Percentiles rank a stretch among this genome's conserved stretches.
phyloP scores from a whole-genome alignment of 148 eudicot species.

The Diospyros kaki region DNA sequence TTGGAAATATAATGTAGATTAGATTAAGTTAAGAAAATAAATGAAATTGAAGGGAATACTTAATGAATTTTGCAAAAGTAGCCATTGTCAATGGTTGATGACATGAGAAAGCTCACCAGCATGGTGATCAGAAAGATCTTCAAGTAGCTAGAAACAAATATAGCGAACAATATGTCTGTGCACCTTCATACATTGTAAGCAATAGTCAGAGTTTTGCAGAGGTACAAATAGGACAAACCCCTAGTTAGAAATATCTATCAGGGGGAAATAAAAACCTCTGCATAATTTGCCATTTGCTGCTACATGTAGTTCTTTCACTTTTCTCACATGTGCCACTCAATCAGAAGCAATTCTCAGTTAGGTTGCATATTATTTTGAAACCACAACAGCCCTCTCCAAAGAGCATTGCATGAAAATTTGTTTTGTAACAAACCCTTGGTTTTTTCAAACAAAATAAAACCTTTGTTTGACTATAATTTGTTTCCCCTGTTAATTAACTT shows the following conservation, averaged over 20 bases:
- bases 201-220: not conserved
- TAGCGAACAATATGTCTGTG: conserved; percentile 48
- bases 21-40: not conserved
- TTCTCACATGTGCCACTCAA: not conserved
- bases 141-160: conserved; percentile 70
- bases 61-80: not conserved
- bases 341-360: too few species aligned
- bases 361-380: too few species aligned
- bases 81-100: not conserved
- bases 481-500: too few species aligned
- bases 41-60: not conserved
- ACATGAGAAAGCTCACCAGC: conserved; percentile 33
- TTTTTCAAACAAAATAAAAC: too few species aligned
- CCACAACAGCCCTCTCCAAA: too few species aligned
- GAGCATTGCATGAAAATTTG: too few species aligned
- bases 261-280: too few species aligned
- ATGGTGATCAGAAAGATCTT: conserved; percentile 65
- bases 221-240: not conserved
- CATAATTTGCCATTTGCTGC: too few species aligned
- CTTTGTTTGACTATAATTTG: too few species aligned
- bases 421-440: too few species aligned
- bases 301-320: not conserved
- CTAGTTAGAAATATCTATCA: too few species aligned
- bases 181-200: conserved; percentile 19
- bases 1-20: not conserved